Evolutionary conservation across 2,329 filamentous ascomycete species (phyloP).

Genomic region (Apiospora arundinis): DNA sequence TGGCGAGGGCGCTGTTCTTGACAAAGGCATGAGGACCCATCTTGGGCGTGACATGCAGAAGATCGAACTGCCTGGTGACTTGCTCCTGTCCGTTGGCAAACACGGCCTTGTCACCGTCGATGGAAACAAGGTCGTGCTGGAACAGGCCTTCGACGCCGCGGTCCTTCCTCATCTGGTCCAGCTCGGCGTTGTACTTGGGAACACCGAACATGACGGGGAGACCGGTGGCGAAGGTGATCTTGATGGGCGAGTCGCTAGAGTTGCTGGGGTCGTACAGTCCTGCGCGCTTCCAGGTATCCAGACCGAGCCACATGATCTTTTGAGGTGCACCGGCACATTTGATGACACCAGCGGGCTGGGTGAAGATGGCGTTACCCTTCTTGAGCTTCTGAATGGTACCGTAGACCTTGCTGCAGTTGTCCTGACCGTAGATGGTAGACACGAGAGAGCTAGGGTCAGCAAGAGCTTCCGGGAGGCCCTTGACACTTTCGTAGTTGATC

Average conservation of each 20-base stretch:
- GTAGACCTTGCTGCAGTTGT: conserved; percentile 44
- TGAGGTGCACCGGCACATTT: conserved; percentile 48
- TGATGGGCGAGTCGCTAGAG: conserved; percentile 31
- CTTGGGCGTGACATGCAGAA: conserved; percentile 45
- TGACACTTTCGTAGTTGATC: conserved; percentile 43
- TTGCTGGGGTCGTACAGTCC: conserved; percentile 35
- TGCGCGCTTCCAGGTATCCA: conserved; percentile 45
- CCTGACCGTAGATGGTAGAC: conserved; percentile 46
- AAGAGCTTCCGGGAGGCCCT: conserved; percentile 43
- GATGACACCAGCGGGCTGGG: conserved; percentile 45
- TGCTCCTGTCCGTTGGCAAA: conserved; percentile 38
- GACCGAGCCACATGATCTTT: conserved; percentile 49
- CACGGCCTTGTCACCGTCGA: conserved; percentile 43
- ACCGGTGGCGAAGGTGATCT: conserved; percentile 45
- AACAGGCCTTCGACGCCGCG: conserved; percentile 46
- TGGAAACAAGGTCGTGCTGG: conserved; percentile 45
- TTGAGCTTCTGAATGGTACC: conserved; percentile 43
- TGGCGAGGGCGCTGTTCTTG: conserved; percentile 47
- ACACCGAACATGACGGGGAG: conserved; percentile 46
- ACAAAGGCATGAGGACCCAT: conserved; percentile 61
- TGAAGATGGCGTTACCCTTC: conserved; percentile 45
- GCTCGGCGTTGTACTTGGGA: conserved; percentile 44
- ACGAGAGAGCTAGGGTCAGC: conserved; percentile 41
- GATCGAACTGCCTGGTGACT: conserved; percentile 42
- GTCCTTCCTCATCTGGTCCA: conserved; percentile 43